Conservation (phyloP, 176 grass and related monocot species). For the Hyparrhenia diplandra region DNA sequence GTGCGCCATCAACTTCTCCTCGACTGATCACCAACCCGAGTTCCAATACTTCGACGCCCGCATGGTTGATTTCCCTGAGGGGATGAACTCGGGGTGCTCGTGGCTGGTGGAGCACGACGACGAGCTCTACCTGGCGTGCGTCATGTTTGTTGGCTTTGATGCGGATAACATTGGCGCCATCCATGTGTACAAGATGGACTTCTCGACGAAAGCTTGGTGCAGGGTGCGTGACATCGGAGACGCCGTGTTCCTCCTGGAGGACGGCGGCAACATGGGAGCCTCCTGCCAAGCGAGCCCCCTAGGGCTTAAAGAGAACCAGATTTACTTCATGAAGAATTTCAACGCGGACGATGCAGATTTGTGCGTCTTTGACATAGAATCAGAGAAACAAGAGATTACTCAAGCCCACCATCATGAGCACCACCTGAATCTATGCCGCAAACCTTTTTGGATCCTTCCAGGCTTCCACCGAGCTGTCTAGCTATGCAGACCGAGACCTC, state of each 20-base stretch:
- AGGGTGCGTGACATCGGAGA: slow-evolving; percentile 15
- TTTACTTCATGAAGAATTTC: neutral
- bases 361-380: neutral
- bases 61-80: neutral
- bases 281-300: neutral
- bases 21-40: neutral
- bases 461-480: neutral
- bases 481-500: no score
- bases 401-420: neutral
- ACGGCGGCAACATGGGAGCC: neutral
- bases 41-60: neutral
- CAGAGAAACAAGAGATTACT: neutral
- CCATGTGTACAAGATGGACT: slow-evolving; percentile 2
- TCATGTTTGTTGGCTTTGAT: neutral
- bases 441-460: neutral
- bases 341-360: neutral
- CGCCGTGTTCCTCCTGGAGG: neutral
- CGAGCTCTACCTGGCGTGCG: neutral
- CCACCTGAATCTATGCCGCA: neutral
- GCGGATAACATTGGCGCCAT: neutral
- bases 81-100: neutral
- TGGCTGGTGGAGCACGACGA: slow-evolving; percentile 1
- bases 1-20: neutral
- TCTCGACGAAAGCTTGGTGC: neutral
- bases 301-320: neutral